Base-by-base conservation (phyloP, 2,329 filamentous ascomycete species). In the Stachybotrys echinatus region DNA sequence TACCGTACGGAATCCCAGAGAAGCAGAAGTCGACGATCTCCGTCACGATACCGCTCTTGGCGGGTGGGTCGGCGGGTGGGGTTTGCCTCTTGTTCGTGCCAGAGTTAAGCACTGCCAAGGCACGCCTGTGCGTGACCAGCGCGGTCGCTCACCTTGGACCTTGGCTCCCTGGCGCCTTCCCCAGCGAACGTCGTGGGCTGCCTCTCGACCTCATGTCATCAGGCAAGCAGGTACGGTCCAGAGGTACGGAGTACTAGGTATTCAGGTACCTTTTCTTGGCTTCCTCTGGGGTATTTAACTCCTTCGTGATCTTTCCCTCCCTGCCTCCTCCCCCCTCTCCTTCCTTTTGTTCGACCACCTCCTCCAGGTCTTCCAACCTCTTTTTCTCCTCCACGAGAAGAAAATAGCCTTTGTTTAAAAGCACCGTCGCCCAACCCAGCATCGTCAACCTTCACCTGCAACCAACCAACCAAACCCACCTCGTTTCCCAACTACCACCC, bases 1-100 rank as follows among this genome's bases (percentile, higher is more conserved):
- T n/a, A n/a, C n/a, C n/a, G n/a, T n/a, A n/a, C n/a, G n/a, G n/a
- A n/a, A n/a, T n/a, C n/a, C n/a, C n/a, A n/a, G n/a, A n/a, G n/a
- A n/a, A n/a, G n/a, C n/a, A n/a, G n/a, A n/a, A n/a, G n/a, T 45
- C 18, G 42, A 23, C 22, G 42, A 45, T 45, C 42, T 45, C 27
- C 42, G 42, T 45, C 42, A 45, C 42, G 17, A 45, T 45, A 23
- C 42, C 23, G 10, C 18, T 6, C 42, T 45, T 45, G 42, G 42
- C 42, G 42, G 12, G 42, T 45, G 42, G 42, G 42, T 45, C 22
- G 22, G 42, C 21, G 5, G 42, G 42, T 45, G 42, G 42, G 42
- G 42, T 21, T 45, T 45, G 21, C 21, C 21, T 45, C 23, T 17
- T 42, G n/a, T 34, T 34, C 27, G 27, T 34, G 27, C 27, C 27